A percentile compares a stretch with the other conserved stretches of the same genome.
These are phyloP conservation scores for Blumeriella jaapii DNA, from an alignment of 2,329 filamentous ascomycete genomes.

Conservation along the genomic window DNA sequence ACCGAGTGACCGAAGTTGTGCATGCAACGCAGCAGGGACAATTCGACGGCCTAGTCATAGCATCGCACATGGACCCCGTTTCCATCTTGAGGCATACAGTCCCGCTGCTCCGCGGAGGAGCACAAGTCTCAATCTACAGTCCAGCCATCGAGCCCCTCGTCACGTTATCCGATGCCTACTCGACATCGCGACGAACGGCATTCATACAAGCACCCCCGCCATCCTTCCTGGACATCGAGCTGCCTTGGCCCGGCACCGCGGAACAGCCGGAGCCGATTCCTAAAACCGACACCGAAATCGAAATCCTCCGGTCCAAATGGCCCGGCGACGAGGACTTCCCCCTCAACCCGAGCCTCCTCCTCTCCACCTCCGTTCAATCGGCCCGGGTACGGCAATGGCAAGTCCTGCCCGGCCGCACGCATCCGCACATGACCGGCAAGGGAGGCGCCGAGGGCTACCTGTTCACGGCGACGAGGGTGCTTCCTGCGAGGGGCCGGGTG, in stretches of 20 bases:
- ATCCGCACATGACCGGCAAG: slow-evolving; percentile 82
- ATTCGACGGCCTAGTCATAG: slow-evolving; percentile 75
- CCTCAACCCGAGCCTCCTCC: slow-evolving; percentile 72
- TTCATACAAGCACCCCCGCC: slow-evolving; percentile 48
- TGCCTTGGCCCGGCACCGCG: no score
- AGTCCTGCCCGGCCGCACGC: slow-evolving; percentile 80
- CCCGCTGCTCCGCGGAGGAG: slow-evolving; percentile 72
- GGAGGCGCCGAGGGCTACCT: slow-evolving; percentile 87
- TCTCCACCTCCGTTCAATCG: slow-evolving; percentile 72
- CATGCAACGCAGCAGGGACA: slow-evolving; percentile 62
- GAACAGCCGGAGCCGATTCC: no score
- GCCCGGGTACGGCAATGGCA: slow-evolving; percentile 75
- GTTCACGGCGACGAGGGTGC: slow-evolving; percentile 70
- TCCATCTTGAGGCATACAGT: slow-evolving; percentile 65
- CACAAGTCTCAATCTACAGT: slow-evolving; percentile 76
- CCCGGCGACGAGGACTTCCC: slow-evolving; percentile 64
- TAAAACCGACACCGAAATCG: no score
- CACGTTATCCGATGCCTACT: slow-evolving; percentile 72
- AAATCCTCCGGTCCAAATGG: no score
- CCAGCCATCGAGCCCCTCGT: slow-evolving; percentile 70
- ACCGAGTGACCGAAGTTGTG: slow-evolving; percentile 58
- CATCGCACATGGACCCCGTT: slow-evolving; percentile 69
- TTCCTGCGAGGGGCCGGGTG: slow-evolving; percentile 69
- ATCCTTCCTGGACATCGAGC: slow-evolving; percentile 27
- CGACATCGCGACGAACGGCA: slow-evolving; percentile 64